Base-by-base conservation (phyloP, 1,139 yeast genomes). In the Suzukiozyma palmioleophila region DNA sequence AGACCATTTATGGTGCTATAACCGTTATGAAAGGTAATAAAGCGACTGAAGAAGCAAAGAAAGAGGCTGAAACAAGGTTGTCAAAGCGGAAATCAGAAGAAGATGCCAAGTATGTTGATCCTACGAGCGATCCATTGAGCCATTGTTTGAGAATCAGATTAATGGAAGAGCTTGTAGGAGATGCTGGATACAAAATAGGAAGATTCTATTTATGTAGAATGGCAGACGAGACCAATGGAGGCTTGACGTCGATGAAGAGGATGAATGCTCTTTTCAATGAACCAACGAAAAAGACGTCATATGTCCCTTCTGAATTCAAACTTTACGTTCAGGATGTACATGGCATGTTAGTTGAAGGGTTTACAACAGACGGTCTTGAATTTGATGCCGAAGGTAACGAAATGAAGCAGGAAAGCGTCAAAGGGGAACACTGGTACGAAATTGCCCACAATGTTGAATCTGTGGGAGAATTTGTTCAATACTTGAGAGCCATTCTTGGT, bases 291-390 rank as follows among this genome's bases (percentile, higher is more conserved):
- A 47, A 54, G 6, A 44, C 50, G 2, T 48, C 52, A 2, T 49
- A 52, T 1, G 50, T 53, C 14, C 66, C 73, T 0, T 64, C 77
- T 1, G 49, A 57, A 12, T 75, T 75, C 54, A 73, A 70, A 39
- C 49, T 75, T n/a, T 74, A 71, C 41, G 78, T 73, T n/a, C 73
- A 74, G 45, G 79, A 75, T 53, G 66, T 71, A 1, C 62, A 69
- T 38, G 53, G 57, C 22, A 59, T 68, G 60, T 50, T 73, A 21
- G 46, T 50, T 1, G 59, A 59, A 5, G 50, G 62, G 1, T 53
- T 69, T 11, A 39, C 49, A 1, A 46, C 41, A 2, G 62, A 55
- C 36, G 76, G 75, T 0, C 50, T 66, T 4, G 73, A 69, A 39
- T 68, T 68, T 43, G 61, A 63, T 46, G 54, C 45, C 2, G 37